Evolutionary conservation across 768 basidiomycete species (phyloP), one percentile per base, ranked within the genome.

Genomic region (Collybia mongolica): DNA sequence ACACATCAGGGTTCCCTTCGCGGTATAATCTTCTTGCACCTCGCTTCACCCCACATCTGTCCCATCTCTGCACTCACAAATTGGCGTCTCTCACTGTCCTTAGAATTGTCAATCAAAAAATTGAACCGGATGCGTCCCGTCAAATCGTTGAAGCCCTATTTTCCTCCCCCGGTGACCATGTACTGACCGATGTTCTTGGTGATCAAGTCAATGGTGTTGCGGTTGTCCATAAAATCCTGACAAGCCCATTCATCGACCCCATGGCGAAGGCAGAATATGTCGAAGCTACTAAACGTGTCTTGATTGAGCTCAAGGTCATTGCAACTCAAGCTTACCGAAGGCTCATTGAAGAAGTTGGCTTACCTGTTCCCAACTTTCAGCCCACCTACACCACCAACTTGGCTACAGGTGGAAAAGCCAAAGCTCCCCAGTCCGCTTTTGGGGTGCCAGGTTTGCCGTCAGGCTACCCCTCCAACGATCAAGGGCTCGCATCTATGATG

Each of bases 201-300:
- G 96, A 99, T 68, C 95, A 98, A 71, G 93, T 98, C 52, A 95
- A 97, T 64, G 95, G 95, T 20, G 88, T 96, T 44, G 87, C 93
- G 4, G 89, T 93, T 28, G 85, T 96, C 20, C 89, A 90, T 69
- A 98, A 98, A 68, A 89, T 98, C 54, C 68, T 98, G 56, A 90
- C 88, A 9, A 94, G 89, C 64, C 79, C 89, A 8, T 92, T 88
- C 73, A 77, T 98, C 54, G 88, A 93, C 43, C 80, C 82, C 11
- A 61, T 69, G 5, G 82, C 86, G 59, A 90, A 88, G 63, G 72
- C 74, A 14, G 72, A 71, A 38, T 89, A 90, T 58, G 73, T 93
- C 3, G 93, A 93, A 58, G 88, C 92, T 5, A 92, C 92, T 28
- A 94, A 93, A 64, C 83, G 90, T 8, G 94, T 95, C 23, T 71